These are phyloP conservation scores for Ophiostoma quercus DNA, from an alignment of 2,329 filamentous ascomycete genomes.

Conservation along the genomic window DNA sequence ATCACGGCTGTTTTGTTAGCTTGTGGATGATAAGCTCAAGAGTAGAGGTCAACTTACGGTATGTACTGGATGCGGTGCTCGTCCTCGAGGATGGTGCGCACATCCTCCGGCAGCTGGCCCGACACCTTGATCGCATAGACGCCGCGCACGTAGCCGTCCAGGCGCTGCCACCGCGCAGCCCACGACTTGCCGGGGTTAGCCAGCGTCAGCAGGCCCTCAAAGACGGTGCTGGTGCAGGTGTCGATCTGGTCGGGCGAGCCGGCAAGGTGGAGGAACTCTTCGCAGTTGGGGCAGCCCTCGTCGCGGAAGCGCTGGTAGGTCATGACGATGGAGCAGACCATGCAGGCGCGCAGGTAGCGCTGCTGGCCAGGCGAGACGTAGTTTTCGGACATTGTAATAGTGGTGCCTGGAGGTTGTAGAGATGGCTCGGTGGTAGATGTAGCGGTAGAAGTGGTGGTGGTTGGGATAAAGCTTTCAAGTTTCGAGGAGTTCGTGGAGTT, in stretches of 20 bases:
- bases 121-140: slow-evolving; percentile 95
- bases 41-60: slow-evolving; percentile 43
- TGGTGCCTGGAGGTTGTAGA: neutral
- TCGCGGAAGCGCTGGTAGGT: slow-evolving; percentile 77
- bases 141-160: slow-evolving; percentile 81
- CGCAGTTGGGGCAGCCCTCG: slow-evolving; percentile 94
- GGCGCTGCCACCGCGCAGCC: slow-evolving; percentile 94
- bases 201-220: slow-evolving; percentile 84
- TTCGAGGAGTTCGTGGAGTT: neutral
- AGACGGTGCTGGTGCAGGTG: slow-evolving; percentile 93
- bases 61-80: slow-evolving; percentile 61
- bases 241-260: slow-evolving; percentile 75
- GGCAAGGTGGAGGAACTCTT: slow-evolving; percentile 78
- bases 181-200: slow-evolving; percentile 78
- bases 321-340: slow-evolving; percentile 96
- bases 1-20: slow-evolving; percentile 43
- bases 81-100: slow-evolving; percentile 55
- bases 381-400: slow-evolving; percentile 46
- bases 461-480: neutral
- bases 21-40: neutral
- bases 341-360: slow-evolving; percentile 89
- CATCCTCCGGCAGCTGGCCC: slow-evolving; percentile 66
- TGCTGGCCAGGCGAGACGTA: slow-evolving; percentile 70
- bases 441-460: neutral
- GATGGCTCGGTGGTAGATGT: neutral